Percentiles rank a stretch among this genome's conserved stretches.
Conservation (phyloP, 192 early-diverging fungal species). For the Coemansia reversa region DNA sequence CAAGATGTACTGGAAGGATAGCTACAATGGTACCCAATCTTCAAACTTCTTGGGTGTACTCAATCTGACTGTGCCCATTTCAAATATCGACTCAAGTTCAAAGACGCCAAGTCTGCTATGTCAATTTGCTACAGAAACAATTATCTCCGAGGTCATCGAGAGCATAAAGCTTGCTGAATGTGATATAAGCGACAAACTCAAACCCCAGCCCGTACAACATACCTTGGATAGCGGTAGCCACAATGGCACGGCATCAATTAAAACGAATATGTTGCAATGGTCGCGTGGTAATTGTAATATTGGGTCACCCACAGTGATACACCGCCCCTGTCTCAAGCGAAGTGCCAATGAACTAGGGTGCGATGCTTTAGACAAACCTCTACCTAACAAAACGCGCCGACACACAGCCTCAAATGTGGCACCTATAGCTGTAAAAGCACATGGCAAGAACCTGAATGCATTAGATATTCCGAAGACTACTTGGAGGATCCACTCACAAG, state of each 20-base stretch:
- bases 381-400: too few relatives aligned
- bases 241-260: too few relatives aligned
- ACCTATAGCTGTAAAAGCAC: too few relatives aligned
- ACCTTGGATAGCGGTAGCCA: background rate
- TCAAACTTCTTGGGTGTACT: slow-evolving; percentile 19
- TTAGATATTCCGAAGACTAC: slow-evolving; percentile 9
- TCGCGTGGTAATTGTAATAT: slow-evolving; percentile 9
- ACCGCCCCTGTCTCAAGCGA: slow-evolving; percentile 6
- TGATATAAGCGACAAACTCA: background rate
- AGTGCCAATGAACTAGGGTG: background rate
- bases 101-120: slow-evolving; percentile 10
- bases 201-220: background rate
- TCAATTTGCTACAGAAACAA: slow-evolving; percentile 15
- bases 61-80: slow-evolving; percentile 14
- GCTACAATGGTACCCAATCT: background rate
- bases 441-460: background rate
- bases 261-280: slow-evolving; percentile 7
- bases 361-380: background rate
- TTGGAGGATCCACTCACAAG: slow-evolving; percentile 5
- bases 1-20: background rate
- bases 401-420: too few relatives aligned
- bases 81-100: slow-evolving; percentile 29
- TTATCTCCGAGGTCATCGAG: slow-evolving; percentile 16
- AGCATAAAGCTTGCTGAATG: background rate
- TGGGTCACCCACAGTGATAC: slow-evolving; percentile 1